Base-by-base conservation (phyloP, 1,139 yeast genomes). In the Scheffersomyces stambukii region DNA sequence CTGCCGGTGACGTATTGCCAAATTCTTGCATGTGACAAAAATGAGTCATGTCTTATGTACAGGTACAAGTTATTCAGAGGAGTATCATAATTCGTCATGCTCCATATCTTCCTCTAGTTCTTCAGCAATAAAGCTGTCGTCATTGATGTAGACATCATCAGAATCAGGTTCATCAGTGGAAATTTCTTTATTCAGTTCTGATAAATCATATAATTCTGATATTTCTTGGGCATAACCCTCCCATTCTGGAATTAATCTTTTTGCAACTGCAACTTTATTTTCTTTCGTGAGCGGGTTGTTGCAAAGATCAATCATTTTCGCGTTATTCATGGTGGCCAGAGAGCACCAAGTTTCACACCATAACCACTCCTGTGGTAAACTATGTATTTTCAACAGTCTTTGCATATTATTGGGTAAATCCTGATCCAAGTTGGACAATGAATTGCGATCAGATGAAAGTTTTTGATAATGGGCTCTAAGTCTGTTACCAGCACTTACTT, bases 331-430 rank as follows among this genome's bases (percentile, higher is more conserved):
- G 16, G 73, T 61, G 28, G 70, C 80, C 41, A 76, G 83, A n/a
- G 77, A 64, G 50, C 95, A 84, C 95, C 95, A 86, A 0, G 95
- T 84, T 47, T 85, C 95, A 55, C 95, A 85, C 95, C 95, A 86
- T 21, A 84, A 60, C 93, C 94, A 86, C 26, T 82, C 86, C 44
- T 81, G 82, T 2, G 88, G 84, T 24, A 85, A 61, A 13, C 93
- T 80, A 46, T 64, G 71, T 15, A 86, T 86, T 25, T 81, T 82
- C 13, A 86, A 54, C 23, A 57, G 56, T 19, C 66, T 48, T 53
- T 91, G 98, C 43, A 89, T 46, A 48, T 85, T 85, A 52, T 91
- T 91, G 8, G 96, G 89, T 40, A 91, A 68, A 52, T 91, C 97
- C 52, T 89, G 97, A 49, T 88, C 98, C 40, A 89, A 65, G 45